A percentile compares a stretch with the other conserved stretches of the same genome.
phyloP scores from a whole-genome alignment of 1,139 yeast species.

The Debaryomyces fabryi region DNA sequence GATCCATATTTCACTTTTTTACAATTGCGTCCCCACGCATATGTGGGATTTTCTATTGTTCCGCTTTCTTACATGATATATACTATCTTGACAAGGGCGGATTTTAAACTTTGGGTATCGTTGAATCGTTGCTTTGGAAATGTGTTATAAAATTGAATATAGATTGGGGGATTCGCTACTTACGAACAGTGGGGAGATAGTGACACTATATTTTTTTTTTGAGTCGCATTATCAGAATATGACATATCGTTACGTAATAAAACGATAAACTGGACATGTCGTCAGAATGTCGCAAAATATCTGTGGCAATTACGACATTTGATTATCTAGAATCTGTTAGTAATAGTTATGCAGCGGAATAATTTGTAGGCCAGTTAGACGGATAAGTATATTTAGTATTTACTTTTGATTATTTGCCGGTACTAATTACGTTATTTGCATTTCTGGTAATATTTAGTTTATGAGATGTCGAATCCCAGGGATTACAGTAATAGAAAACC shows the following conservation, averaged over 20 bases:
- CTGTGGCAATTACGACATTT: conserved; percentile 9
- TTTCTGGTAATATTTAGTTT: background rate
- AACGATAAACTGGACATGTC: background rate
- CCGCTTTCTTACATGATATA: background rate
- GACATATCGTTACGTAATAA: background rate
- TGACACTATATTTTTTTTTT: background rate
- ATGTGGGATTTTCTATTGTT: background rate
- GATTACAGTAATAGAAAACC: background rate
- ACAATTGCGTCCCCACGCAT: background rate
- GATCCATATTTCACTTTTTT: background rate
- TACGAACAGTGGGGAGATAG: background rate
- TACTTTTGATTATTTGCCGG: background rate
- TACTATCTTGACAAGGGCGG: background rate
- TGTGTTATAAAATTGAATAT: background rate
- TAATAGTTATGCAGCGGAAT: background rate
- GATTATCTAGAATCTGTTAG: conserved; percentile 1
- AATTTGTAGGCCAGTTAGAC: background rate
- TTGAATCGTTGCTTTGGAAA: background rate
- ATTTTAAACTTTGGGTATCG: background rate
- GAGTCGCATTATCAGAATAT: background rate
- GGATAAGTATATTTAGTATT: background rate
- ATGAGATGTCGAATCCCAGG: conserved; percentile 2
- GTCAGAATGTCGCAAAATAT: background rate
- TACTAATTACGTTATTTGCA: background rate
- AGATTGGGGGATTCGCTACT: conserved; percentile 1